Percentiles rank a stretch among this genome's conserved stretches.
Conservation (phyloP, 768 basidiomycete genomes). For the Cystofilobasidium capitatum region DNA sequence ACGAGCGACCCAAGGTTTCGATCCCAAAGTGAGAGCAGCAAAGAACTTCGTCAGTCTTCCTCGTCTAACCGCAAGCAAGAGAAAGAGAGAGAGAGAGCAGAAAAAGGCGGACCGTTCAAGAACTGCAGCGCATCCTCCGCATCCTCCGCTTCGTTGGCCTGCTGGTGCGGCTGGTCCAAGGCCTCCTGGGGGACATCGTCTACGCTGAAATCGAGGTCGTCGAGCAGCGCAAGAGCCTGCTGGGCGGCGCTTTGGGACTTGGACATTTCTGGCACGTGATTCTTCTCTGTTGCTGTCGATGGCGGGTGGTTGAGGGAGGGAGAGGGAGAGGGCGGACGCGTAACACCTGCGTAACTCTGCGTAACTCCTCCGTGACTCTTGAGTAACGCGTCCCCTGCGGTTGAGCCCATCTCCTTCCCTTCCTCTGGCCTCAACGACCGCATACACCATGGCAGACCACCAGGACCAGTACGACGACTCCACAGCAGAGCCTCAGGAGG, state of each 20-base stretch:
- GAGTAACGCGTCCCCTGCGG: too few species aligned
- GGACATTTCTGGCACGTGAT: too few species aligned
- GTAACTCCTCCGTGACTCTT: too few species aligned
- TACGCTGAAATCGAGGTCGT: constrained; percentile 78
- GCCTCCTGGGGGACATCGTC: constrained; percentile 28
- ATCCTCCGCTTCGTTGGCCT: constrained; percentile 6
- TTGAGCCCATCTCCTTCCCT: background rate
- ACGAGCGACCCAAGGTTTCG: background rate
- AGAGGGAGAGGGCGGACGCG: background rate
- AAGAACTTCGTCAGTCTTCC: too few species aligned
- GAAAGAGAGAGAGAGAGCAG: background rate
- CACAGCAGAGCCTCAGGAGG: background rate
- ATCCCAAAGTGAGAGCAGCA: too few species aligned
- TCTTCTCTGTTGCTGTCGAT: constrained; percentile 6
- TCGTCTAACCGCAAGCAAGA: background rate
- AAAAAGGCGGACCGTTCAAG: constrained; percentile 13
- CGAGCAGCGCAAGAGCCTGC: constrained; percentile 85
- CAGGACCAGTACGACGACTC: too few species aligned
- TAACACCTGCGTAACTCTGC: too few species aligned
- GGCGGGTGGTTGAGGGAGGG: background rate
- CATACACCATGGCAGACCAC: background rate
- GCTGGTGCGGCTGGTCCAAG: background rate
- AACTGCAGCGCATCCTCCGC: constrained; percentile 25
- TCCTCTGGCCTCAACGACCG: background rate
- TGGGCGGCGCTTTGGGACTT: constrained; percentile 29